Evolutionary conservation across 257 asterid species (phyloP).

Genomic region (Echium plantagineum): DNA sequence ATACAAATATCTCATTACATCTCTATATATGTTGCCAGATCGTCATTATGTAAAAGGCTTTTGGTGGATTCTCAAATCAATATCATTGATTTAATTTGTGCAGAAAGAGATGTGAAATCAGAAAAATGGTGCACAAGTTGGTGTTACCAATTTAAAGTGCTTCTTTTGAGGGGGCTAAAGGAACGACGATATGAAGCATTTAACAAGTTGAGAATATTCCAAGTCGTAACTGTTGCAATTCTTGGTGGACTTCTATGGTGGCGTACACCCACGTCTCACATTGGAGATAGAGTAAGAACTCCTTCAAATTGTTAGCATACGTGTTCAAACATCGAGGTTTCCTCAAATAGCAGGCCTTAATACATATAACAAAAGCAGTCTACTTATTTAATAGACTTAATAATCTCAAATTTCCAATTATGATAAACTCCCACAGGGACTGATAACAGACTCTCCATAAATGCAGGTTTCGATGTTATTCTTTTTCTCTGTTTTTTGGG

Average conservation of each 20-base stretch:
- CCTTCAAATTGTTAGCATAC: slow-evolving; percentile 1
- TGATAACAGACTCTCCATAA: too few species aligned
- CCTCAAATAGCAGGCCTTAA: not conserved
- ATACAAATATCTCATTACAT: not conserved
- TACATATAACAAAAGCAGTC: too few species aligned
- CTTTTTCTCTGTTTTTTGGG: slow-evolving; percentile 84
- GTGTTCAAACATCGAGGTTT: not conserved
- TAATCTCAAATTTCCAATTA: too few species aligned
- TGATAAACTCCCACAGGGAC: too few species aligned
- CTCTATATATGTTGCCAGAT: not conserved
- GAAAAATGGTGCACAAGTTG: slow-evolving; percentile 89
- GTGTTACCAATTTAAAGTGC: slow-evolving; percentile 75
- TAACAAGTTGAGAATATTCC: slow-evolving; percentile 80
- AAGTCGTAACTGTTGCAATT: slow-evolving; percentile 81
- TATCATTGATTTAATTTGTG: slow-evolving; percentile 9
- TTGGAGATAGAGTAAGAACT: slow-evolving; percentile 77
- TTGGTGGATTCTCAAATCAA: not conserved
- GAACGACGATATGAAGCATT: slow-evolving; percentile 82
- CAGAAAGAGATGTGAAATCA: slow-evolving; percentile 43
- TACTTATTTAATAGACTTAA: not conserved
- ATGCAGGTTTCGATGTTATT: too few species aligned
- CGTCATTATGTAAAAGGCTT: not conserved
- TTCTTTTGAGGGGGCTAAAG: slow-evolving; percentile 70
- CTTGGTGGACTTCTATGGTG: slow-evolving; percentile 98
- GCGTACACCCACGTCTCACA: slow-evolving; percentile 90